Base-by-base conservation (phyloP, 495 filamentous ascomycete genomes). In the Bacidia gigantensis region DNA sequence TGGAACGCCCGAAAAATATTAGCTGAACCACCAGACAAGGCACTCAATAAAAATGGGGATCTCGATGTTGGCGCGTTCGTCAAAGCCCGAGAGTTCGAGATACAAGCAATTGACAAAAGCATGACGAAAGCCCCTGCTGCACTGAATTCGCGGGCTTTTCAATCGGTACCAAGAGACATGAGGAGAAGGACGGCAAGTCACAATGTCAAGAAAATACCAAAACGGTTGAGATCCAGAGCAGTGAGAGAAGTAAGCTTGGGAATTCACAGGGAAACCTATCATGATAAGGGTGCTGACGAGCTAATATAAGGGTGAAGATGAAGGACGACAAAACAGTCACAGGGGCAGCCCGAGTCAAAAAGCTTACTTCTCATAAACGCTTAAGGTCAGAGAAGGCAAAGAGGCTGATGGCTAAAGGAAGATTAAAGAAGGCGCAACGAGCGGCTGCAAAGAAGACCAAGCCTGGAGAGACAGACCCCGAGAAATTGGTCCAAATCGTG, bases 131-230 rank as follows among this genome's bases (percentile, higher is more conserved):
- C 84, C 25, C 90, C 82, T 60, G 74, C 74, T 41, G 72, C 72
- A 9, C 69, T 82, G 53, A 79, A 77, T 2, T 81, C 74, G 40
- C 73, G 92, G 50, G 89, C 89, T 11, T 96, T 96, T 60, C 92
- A 98, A 65, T 73, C 82, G 52, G 84, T 98, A 12, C 92, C 92
- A 0, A 77, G 86, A 54, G 78, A 82, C 44, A 68, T 98, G 76
- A 72, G 92, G 45, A 72, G 92, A 50, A 74, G 92, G 56, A 94
- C 92, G 0, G 92, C 89, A 20, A 93, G 87, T 64, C 92, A 98
- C 65, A 95, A 97, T 78, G 83, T 84, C 41, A 94, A 93, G 67
- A 76, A 81, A 49, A 82, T 98, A n/a, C 92, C 92, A 23, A 84
- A 79, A 60, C 71, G 85, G 56, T 68, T 98, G 57, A 75, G 81